These are phyloP conservation scores for Aspergillus terreus DNA, from an alignment of 2,329 filamentous ascomycete species.

Conservation along the genomic window DNA sequence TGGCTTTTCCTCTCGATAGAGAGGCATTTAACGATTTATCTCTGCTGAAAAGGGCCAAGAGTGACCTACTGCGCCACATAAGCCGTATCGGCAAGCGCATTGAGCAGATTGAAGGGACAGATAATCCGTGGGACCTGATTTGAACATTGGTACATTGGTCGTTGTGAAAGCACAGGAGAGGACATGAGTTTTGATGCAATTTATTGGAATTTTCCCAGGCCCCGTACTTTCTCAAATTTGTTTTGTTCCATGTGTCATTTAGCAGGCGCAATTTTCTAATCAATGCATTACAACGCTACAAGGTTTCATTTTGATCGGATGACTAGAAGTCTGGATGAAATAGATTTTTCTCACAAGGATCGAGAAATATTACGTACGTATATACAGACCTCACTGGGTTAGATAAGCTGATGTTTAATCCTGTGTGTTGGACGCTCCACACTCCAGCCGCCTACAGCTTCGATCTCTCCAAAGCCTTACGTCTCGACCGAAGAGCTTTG, in stretches of 20 bases:
- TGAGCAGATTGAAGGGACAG: neutral
- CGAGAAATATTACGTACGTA: too few relatives aligned
- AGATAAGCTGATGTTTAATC: too few relatives aligned
- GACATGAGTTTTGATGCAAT: neutral
- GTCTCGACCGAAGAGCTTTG: conserved; percentile 26
- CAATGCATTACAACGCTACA: too few relatives aligned
- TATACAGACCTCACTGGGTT: too few relatives aligned
- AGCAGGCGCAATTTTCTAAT: too few relatives aligned
- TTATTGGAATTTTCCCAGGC: neutral
- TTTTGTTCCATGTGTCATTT: too few relatives aligned
- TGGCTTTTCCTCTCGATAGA: conserved; percentile 9
- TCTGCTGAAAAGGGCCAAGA: conserved; percentile 1
- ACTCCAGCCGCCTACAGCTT: conserved; percentile 15
- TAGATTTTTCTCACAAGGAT: too few relatives aligned
- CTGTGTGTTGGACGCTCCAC: too few relatives aligned
- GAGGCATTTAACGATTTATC: conserved; percentile 7
- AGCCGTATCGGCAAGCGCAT: too few relatives aligned
- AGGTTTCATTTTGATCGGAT: too few relatives aligned
- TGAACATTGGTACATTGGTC: neutral
- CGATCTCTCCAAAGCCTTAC: conserved; percentile 25
- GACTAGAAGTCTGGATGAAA: too few relatives aligned
- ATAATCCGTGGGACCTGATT: conserved; percentile 1
- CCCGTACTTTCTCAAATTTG: too few relatives aligned
- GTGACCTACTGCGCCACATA: neutral
- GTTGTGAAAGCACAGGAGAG: neutral